Conservation (phyloP, 2,329 filamentous ascomycete genomes). For the Beauveria rudraprayagi region DNA sequence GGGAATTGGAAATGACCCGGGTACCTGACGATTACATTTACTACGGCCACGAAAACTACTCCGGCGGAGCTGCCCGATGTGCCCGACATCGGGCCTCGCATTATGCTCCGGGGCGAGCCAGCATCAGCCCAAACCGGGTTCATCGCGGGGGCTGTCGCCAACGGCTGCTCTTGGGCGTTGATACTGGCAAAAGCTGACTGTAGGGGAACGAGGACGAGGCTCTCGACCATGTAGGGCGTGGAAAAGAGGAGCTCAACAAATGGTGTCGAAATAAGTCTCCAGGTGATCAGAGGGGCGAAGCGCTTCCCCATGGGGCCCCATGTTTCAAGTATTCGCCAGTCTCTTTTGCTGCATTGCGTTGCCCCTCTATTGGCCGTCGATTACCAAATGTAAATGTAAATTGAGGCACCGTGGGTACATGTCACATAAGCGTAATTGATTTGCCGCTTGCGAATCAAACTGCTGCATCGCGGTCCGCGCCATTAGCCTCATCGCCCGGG, state of each 20-base stretch:
- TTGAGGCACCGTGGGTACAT: neutral
- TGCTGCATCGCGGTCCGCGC: conserved; percentile 1
- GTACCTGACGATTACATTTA: neutral
- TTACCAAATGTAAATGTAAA: neutral
- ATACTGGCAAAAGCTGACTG: neutral
- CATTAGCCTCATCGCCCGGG: neutral
- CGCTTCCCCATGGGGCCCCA: conserved; percentile 6
- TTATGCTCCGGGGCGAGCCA: neutral
- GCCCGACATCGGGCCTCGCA: conserved; percentile 1
- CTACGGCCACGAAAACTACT: neutral
- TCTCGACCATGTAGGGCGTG: conserved; percentile 5
- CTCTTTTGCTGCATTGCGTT: neutral
- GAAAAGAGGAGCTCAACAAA: conserved; percentile 6
- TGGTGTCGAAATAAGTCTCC: neutral
- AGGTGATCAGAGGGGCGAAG: neutral
- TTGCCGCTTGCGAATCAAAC: neutral
- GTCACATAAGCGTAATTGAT: neutral
- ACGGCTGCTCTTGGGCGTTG: conserved; percentile 1
- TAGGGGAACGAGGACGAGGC: neutral
- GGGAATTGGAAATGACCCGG: neutral
- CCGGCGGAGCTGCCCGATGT: neutral
- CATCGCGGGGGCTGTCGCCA: neutral
- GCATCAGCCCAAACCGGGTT: neutral
- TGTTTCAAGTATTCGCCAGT: neutral
- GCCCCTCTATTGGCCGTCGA: neutral